Conservation (phyloP, 106 monocot genomes). For the Dioscorea zingiberensis region DNA sequence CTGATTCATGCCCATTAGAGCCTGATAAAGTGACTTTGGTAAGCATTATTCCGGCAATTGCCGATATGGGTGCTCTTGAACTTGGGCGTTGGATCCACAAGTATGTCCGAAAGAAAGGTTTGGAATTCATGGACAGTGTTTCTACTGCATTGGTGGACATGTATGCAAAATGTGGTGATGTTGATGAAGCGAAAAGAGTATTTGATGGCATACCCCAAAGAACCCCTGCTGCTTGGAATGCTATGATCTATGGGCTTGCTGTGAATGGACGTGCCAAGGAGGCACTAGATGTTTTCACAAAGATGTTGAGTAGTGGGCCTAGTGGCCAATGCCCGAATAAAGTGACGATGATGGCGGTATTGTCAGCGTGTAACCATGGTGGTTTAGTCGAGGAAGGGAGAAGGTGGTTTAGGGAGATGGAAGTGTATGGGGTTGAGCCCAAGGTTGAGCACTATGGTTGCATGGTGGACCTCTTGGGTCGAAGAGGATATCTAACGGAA, state of each 20-base stretch:
- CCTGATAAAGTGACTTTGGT: slow-evolving; percentile 49
- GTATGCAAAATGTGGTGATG: slow-evolving; percentile 55
- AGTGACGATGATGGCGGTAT: slow-evolving; percentile 40
- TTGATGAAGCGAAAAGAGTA: slow-evolving; percentile 22
- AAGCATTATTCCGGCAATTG: slow-evolving; percentile 42
- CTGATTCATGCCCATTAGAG: slow-evolving; percentile 4
- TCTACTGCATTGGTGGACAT: slow-evolving; percentile 43
- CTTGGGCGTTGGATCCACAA: slow-evolving; percentile 51
- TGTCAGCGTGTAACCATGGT: slow-evolving; percentile 44
- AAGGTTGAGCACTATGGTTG: slow-evolving; percentile 43
- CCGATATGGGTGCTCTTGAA: slow-evolving; percentile 33
- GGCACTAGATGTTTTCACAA: slow-evolving; percentile 29
- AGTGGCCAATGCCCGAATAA: slow-evolving; percentile 33
- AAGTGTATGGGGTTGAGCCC: slow-evolving; percentile 5
- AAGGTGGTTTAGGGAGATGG: slow-evolving; percentile 36
- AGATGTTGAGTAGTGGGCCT: slow-evolving; percentile 23
- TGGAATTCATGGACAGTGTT: slow-evolving; percentile 16
- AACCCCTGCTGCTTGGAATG: slow-evolving; percentile 29
- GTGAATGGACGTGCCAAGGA: slow-evolving; percentile 32
- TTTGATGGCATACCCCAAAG: slow-evolving; percentile 26
- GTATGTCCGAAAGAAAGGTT: slow-evolving; percentile 18
- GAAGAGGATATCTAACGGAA: slow-evolving; percentile 34
- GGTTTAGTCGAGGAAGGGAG: slow-evolving; percentile 48
- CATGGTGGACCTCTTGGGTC: slow-evolving; percentile 42
- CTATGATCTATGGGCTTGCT: slow-evolving; percentile 46